Evolutionary conservation across 257 asterid species (phyloP).

Genomic region (Pogostemon cablin): DNA sequence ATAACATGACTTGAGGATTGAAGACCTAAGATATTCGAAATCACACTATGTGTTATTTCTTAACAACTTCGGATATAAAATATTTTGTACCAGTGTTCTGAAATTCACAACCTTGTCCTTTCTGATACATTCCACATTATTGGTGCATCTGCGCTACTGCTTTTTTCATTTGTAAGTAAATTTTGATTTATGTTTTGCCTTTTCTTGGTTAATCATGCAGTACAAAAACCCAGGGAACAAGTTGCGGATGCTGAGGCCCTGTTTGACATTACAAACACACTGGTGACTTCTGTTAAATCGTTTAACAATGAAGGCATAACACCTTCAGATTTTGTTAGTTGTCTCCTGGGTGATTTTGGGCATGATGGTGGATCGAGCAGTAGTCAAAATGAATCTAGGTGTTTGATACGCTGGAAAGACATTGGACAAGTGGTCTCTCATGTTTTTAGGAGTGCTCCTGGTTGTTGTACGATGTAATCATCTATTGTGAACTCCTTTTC

Average conservation of each 20-base stretch:
- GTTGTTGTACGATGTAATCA: slow-evolving; percentile 79
- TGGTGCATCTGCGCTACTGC: neutral
- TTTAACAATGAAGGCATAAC: slow-evolving; percentile 69
- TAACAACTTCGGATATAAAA: neutral
- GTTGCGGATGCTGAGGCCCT: slow-evolving; percentile 96
- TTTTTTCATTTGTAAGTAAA: neutral
- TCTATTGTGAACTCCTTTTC: neutral
- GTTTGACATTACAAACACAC: slow-evolving; percentile 79
- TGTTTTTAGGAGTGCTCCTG: slow-evolving; percentile 68
- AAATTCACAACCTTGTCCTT: neutral
- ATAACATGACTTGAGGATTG: neutral
- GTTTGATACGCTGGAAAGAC: slow-evolving; percentile 66
- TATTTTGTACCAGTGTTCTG: neutral
- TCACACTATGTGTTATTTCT: neutral
- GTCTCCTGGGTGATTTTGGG: slow-evolving; percentile 69
- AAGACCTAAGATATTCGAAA: neutral
- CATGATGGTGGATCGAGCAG: slow-evolving; percentile 58
- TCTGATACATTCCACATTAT: neutral
- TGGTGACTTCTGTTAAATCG: slow-evolving; percentile 85
- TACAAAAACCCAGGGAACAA: slow-evolving; percentile 86
- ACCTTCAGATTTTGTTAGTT: slow-evolving; percentile 73
- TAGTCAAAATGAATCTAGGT: slow-evolving; percentile 46
- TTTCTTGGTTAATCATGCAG: slow-evolving; percentile 38
- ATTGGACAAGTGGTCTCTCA: slow-evolving; percentile 65
- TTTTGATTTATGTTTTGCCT: slow-evolving; percentile 12